A percentile compares a stretch with the other conserved stretches of the same genome.
Conservation (phyloP, 768 basidiomycete genomes). For the Lanmaoa rubissima region DNA sequence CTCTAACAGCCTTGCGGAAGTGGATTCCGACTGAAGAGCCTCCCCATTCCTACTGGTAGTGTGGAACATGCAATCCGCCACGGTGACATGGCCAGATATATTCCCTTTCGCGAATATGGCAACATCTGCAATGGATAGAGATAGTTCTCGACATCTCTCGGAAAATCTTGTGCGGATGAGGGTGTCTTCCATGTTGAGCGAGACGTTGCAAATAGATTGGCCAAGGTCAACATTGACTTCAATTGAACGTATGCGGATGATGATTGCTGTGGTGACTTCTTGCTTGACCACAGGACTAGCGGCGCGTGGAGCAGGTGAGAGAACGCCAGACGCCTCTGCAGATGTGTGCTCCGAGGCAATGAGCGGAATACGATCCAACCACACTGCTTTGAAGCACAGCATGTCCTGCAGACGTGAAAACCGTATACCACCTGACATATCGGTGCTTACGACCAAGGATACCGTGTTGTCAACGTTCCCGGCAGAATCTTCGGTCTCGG, state of each 20-base stretch:
- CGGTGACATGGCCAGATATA: constrained; percentile 61
- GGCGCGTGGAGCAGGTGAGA: constrained; percentile 14
- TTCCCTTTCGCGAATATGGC: constrained; percentile 62
- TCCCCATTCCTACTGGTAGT: constrained; percentile 60
- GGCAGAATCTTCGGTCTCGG: constrained; percentile 43
- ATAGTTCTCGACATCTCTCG: constrained; percentile 58
- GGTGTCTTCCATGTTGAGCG: constrained; percentile 61
- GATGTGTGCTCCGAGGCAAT: constrained; percentile 45
- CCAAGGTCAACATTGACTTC: constrained; percentile 80
- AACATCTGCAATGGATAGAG: constrained; percentile 59
- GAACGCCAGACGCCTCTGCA: constrained; percentile 20
- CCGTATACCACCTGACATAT: constrained; percentile 73
- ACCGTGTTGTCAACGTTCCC: constrained; percentile 49
- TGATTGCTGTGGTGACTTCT: constrained; percentile 57
- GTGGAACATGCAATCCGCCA: constrained; percentile 73
- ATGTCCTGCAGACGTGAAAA: constrained; percentile 90
- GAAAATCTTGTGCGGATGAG: constrained; percentile 67
- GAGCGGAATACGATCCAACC: constrained; percentile 84
- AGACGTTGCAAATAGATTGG: constrained; percentile 74
- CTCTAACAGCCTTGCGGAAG: constrained; percentile 59
- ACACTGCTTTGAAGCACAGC: constrained; percentile 92
- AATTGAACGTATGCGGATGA: constrained; percentile 72
- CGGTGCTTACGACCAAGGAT: constrained; percentile 81
- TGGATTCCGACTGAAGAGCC: constrained; percentile 31
- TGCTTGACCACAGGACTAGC: constrained; percentile 28